Conservation (phyloP, 306 rosid species). For the Acacia confusa region DNA sequence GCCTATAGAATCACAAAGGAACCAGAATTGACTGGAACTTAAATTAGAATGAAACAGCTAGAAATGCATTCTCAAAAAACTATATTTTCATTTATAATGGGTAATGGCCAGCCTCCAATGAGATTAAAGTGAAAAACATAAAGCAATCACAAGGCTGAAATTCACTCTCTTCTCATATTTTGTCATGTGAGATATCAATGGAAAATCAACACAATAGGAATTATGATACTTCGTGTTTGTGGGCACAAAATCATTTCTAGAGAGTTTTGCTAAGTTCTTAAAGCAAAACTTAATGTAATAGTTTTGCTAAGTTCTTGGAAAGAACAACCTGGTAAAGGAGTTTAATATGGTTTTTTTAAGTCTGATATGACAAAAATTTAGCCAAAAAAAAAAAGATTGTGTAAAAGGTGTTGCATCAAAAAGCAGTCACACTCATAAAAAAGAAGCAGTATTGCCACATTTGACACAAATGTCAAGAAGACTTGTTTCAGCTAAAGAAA, state of each 20-base stretch:
- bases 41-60: not conserved
- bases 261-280: not conserved
- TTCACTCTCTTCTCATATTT: not conserved
- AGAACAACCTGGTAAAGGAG: not conserved
- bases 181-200: not conserved
- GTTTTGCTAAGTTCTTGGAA: not conserved
- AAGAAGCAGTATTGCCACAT: not conserved
- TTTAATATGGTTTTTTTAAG: not conserved
- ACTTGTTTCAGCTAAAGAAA: not conserved
- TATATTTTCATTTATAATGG: not conserved
- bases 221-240: not conserved
- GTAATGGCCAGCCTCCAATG: not conserved
- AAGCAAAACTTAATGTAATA: not conserved
- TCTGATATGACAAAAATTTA: not conserved
- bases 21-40: not conserved
- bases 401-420: not conserved
- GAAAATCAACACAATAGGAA: not conserved
- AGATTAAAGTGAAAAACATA: not conserved
- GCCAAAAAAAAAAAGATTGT: not conserved
- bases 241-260: not conserved
- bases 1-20: not conserved
- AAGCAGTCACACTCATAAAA: not conserved
- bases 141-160: not conserved
- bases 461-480: not conserved
- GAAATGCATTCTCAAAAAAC: not conserved